Evolutionary conservation across 768 basidiomycete genomes (phyloP).

Genomic region (Calocybe cyanea): DNA sequence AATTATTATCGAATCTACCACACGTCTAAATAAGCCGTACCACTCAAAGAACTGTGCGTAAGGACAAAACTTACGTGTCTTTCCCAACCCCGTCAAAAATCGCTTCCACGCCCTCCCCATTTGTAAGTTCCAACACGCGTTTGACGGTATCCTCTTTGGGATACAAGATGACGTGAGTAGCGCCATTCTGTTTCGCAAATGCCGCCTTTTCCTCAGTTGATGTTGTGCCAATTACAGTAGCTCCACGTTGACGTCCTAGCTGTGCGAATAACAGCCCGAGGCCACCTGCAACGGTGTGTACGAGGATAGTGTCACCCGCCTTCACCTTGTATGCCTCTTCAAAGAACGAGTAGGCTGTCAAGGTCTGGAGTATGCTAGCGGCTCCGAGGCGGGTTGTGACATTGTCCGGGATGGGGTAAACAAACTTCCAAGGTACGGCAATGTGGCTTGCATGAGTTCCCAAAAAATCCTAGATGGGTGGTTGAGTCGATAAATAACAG

Average conservation of each 20-base stretch:
- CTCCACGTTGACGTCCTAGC: conserved; percentile 69
- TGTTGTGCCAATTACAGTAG: conserved; percentile 90
- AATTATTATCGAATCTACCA: conserved; percentile 69
- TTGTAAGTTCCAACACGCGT: conserved; percentile 70
- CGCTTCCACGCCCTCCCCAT: conserved; percentile 78
- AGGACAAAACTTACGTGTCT: conserved; percentile 64
- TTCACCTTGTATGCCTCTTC: conserved; percentile 85
- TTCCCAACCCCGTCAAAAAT: conserved; percentile 97
- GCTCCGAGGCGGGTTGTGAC: conserved; percentile 63
- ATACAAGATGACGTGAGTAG: conserved; percentile 85
- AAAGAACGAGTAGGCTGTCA: conserved; percentile 75
- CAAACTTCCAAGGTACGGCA: conserved; percentile 57
- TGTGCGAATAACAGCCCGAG: conserved; percentile 71
- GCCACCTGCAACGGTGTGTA: conserved; percentile 92
- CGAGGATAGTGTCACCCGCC: conserved; percentile 72
- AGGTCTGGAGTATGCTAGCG: conserved; percentile 65
- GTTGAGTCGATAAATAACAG: not conserved
- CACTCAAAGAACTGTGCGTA: no score
- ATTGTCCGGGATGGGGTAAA: conserved; percentile 60
- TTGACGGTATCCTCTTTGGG: conserved; percentile 69
- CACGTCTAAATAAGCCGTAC: not conserved
- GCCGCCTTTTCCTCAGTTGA: conserved; percentile 82
- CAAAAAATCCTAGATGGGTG: conserved; percentile 34
- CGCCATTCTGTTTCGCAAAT: conserved; percentile 74
- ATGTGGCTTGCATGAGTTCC: conserved; percentile 71